Evolutionary conservation across 768 basidiomycete genomes (phyloP), one percentile per base, ranked within the genome.

Genomic region (Fomitopsis serialis): DNA sequence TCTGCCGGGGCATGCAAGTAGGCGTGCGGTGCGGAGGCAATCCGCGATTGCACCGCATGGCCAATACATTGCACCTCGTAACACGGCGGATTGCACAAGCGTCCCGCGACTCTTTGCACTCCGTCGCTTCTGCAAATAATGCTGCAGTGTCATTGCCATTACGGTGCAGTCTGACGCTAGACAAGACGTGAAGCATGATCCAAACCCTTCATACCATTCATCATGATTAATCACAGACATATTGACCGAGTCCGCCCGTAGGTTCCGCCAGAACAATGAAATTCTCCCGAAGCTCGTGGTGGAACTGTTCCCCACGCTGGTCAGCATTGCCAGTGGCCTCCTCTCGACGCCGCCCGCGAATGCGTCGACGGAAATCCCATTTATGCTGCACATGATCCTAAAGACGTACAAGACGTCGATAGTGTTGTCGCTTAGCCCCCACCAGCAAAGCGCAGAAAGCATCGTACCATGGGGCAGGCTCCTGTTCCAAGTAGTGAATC

Each of bases 401-500:
- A 95, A 96, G 64, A 78, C 89, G 0, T 96, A 96, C 76, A 88
- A 84, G 63, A 85, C 84, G 0, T 86, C 84, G 45, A 89, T 91
- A 66, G 76, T 85, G n/a, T 76, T 89, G 36, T 78, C 84, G 51
- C 76, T 96, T 21, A 83, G 81, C 50, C 49, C 65, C 6, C 88
- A 91, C 58, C 92, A 93, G 58, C 92, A 92, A 64, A 79, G 73
- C 55, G 63, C 79, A 0, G 86, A 86, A 47, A 86, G 84, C 48
- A 74, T 95, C 44, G 84, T 94, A 17, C 89, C 92, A 0, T 96
- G 93, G 93, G 92, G 91, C 6, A 78, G 81, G 43, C 78, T 95
- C 17, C 72, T 95, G 42, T 92, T 95, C 70, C 75, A 79, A 47
- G 79, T 93, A 19, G 78, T 94, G n/a, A 84, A 87, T 57, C 69